Conservation (phyloP, 2,329 filamentous ascomycete species). For the Didymella lethalis region DNA sequence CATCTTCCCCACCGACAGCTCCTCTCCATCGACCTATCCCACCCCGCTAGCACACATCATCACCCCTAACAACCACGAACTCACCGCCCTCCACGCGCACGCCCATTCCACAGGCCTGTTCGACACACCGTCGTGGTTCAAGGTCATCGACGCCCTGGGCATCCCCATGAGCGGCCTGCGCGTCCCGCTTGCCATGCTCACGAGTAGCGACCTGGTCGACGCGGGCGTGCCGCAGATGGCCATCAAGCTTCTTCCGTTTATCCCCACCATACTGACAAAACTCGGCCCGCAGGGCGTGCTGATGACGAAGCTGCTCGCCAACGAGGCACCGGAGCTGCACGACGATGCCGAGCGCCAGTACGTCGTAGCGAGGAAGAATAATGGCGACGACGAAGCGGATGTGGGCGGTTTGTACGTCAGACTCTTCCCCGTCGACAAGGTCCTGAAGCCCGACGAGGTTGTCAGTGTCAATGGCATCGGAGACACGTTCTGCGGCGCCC, state of each 20-base stretch:
- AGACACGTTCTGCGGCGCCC: conserved; percentile 87
- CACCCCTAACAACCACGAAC: conserved; percentile 84
- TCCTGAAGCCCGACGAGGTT: conserved; percentile 68
- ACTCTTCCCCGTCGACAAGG: conserved; percentile 70
- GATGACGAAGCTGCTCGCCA: conserved; percentile 72
- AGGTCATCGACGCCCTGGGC: conserved; percentile 78
- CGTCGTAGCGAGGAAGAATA: conserved; percentile 69
- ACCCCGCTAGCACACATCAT: conserved; percentile 72
- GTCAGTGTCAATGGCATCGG: conserved; percentile 94
- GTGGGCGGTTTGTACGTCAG: conserved; percentile 83
- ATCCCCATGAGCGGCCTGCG: conserved; percentile 74
- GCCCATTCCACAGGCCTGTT: conserved; percentile 74
- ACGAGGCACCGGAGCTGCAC: conserved; percentile 72
- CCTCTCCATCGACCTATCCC: conserved; percentile 71
- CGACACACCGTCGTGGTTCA: conserved; percentile 77
- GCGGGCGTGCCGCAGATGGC: conserved; percentile 82
- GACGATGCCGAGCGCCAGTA: conserved; percentile 70
- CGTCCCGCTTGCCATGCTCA: conserved; percentile 74
- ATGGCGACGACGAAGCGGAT: conserved; percentile 56
- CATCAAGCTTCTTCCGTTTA: conserved; percentile 85
- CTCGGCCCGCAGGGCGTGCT: conserved; percentile 79
- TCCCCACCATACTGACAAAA: conserved; percentile 85
- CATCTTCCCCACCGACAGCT: conserved; percentile 67
- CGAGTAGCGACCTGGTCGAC: conserved; percentile 73
- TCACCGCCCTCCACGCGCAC: conserved; percentile 77